Percentiles rank a stretch among this genome's conserved stretches.
Conservation (phyloP, 495 filamentous ascomycete genomes). For the Hypoxylon crocopeplum region DNA sequence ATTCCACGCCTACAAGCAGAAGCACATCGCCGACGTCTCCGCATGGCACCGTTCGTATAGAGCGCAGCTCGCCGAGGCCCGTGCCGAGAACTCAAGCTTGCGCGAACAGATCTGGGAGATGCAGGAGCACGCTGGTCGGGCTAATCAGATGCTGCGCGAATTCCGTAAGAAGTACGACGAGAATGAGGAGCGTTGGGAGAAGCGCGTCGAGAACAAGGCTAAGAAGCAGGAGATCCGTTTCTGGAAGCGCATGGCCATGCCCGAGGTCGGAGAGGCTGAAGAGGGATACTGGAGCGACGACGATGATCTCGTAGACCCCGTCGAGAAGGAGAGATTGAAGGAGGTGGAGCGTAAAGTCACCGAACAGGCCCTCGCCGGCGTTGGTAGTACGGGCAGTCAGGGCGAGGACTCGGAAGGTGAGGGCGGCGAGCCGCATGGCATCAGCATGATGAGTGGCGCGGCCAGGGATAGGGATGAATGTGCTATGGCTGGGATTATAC, state of each 20-base stretch:
- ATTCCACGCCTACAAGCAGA: conserved; percentile 60
- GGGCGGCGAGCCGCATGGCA: conserved; percentile 28
- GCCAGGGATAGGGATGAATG: conserved; percentile 52
- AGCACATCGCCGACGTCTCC: conserved; percentile 57
- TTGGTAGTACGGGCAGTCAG: conserved; percentile 36
- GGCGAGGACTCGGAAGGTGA: conserved; percentile 43
- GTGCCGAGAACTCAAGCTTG: conserved; percentile 61
- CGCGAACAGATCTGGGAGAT: conserved; percentile 64
- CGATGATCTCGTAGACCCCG: conserved; percentile 60
- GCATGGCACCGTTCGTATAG: conserved; percentile 64
- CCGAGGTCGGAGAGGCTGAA: conserved; percentile 53
- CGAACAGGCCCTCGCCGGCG: conserved; percentile 45
- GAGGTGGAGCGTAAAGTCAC: conserved; percentile 48
- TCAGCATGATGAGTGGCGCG: conserved; percentile 48
- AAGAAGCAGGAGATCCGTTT: conserved; percentile 57
- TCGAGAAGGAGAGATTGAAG: conserved; percentile 55
- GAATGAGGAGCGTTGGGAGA: conserved; percentile 53
- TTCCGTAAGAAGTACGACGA: conserved; percentile 58
- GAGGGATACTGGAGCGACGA: conserved; percentile 62
- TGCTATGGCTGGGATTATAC: conserved; percentile 25
- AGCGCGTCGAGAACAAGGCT: conserved; percentile 50
- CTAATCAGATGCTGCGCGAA: conserved; percentile 56
- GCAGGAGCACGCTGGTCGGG: conserved; percentile 56
- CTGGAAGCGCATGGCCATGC: conserved; percentile 65
- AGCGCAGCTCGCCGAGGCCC: conserved; percentile 61